Percentiles rank a stretch among this genome's conserved stretches.
Conservation (phyloP, 2,329 filamentous ascomycete genomes). For the Lachnellula suecica region DNA sequence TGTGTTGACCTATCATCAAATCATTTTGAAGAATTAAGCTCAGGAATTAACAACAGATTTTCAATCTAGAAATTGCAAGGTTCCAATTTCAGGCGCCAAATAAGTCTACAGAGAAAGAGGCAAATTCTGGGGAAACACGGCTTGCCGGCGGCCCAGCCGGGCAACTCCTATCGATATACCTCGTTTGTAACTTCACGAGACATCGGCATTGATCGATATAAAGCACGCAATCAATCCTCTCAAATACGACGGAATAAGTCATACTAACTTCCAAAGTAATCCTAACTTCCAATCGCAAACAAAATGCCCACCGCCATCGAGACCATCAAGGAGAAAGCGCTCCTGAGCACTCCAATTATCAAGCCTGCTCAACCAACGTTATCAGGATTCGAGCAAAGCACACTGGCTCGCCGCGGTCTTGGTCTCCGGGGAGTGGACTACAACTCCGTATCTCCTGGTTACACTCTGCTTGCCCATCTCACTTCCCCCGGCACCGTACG, state of each 20-base stretch:
- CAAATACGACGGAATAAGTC: background rate
- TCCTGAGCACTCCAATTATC: background rate
- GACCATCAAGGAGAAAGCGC: background rate
- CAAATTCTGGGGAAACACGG: background rate
- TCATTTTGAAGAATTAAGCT: too few species aligned
- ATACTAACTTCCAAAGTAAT: background rate
- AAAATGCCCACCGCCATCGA: constrained; percentile 4
- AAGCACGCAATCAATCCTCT: too few species aligned
- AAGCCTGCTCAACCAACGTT: background rate
- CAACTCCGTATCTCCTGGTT: constrained; percentile 38
- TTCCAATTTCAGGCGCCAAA: too few species aligned
- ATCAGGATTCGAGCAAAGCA: constrained; percentile 37
- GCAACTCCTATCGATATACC: background rate
- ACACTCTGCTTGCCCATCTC: constrained; percentile 41
- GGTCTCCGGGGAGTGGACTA: constrained; percentile 40
- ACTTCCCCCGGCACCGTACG: constrained; percentile 38
- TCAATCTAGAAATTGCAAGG: too few species aligned
- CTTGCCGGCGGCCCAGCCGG: background rate
- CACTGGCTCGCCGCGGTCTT: constrained; percentile 40
- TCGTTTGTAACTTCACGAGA: background rate
- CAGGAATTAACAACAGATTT: too few species aligned
- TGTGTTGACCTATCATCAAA: too few species aligned
- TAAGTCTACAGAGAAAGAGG: too few species aligned
- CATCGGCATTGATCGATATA: background rate
- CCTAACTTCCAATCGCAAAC: background rate